phyloP scores from a whole-genome alignment of 208 protist genomes.

The Leptomonas pyrrhocoris region DNA sequence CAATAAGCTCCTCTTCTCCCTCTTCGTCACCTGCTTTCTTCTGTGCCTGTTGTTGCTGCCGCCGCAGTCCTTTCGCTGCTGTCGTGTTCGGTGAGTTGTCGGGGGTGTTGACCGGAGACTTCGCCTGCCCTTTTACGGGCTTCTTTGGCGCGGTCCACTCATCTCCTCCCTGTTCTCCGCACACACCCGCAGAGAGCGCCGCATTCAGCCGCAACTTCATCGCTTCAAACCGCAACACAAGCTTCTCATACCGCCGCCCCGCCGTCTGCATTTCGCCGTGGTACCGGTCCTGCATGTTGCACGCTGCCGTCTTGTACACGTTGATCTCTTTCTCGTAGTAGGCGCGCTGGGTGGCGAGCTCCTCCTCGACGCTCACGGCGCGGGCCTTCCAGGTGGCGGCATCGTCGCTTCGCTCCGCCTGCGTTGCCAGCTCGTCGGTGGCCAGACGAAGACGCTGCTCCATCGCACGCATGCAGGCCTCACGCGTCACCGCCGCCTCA shows the following conservation, averaged over 20 bases:
- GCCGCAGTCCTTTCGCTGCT: neutral
- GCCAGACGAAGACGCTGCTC: conserved; percentile 29
- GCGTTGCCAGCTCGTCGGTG: conserved; percentile 17
- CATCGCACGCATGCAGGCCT: conserved; percentile 28
- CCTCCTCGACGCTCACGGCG: conserved; percentile 32
- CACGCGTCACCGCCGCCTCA: conserved; percentile 8
- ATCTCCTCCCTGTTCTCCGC: neutral
- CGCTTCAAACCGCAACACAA: conserved; percentile 40
- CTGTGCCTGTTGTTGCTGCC: too few species aligned
- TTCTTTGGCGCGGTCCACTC: neutral
- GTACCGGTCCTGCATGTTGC: conserved; percentile 40
- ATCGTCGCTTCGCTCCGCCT: conserved; percentile 15
- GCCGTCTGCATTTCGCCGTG: conserved; percentile 38
- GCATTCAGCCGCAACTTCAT: conserved; percentile 44
- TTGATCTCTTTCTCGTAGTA: conserved; percentile 49
- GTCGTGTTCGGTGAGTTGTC: conserved; percentile 7
- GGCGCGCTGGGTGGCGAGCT: conserved; percentile 35
- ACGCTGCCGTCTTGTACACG: conserved; percentile 48
- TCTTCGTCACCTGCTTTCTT: neutral
- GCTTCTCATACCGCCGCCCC: conserved; percentile 29
- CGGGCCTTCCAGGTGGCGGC: conserved; percentile 34
- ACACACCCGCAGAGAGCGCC: conserved; percentile 16
- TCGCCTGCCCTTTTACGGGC: neutral
- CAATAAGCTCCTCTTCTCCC: conserved; percentile 1
- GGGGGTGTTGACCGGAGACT: conserved; percentile 3